phyloP scores from a whole-genome alignment of 768 basidiomycete genomes.

The Kwoniella europaea region DNA sequence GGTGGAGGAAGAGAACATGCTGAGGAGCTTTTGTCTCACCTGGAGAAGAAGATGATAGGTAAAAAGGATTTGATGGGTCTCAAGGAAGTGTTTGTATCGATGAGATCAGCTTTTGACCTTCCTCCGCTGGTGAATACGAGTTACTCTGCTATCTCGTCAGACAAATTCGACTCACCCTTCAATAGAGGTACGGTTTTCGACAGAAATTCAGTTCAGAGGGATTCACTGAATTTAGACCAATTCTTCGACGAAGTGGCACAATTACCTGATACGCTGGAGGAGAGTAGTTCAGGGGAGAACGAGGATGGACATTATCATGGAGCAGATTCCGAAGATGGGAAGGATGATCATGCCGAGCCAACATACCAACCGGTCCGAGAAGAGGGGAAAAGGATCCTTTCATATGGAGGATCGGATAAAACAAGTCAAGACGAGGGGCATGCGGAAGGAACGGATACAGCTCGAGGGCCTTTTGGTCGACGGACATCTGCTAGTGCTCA shows the following conservation, averaged over 20 bases:
- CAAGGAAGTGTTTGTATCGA: constrained; percentile 26
- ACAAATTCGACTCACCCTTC: background rate
- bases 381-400: background rate
- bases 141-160: background rate
- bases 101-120: constrained; percentile 28
- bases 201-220: background rate
- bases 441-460: background rate
- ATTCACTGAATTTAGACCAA: constrained; percentile 34
- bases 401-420: background rate
- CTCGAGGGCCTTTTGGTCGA: background rate
- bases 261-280: constrained; percentile 6
- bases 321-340: background rate
- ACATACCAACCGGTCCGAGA: background rate
- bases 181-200: background rate
- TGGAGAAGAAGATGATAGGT: constrained; percentile 33
- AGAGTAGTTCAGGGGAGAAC: constrained; percentile 1
- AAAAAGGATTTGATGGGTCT: constrained; percentile 40
- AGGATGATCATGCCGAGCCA: background rate
- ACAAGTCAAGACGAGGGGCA: background rate
- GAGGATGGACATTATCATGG: background rate
- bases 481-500: constrained; percentile 1
- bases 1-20: constrained; percentile 29
- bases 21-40: constrained; percentile 12
- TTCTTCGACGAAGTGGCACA: constrained; percentile 30
- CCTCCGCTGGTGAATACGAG: background rate